Base-by-base conservation (phyloP, 164 flowering plant genomes). In the Nelumbo lutea region DNA sequence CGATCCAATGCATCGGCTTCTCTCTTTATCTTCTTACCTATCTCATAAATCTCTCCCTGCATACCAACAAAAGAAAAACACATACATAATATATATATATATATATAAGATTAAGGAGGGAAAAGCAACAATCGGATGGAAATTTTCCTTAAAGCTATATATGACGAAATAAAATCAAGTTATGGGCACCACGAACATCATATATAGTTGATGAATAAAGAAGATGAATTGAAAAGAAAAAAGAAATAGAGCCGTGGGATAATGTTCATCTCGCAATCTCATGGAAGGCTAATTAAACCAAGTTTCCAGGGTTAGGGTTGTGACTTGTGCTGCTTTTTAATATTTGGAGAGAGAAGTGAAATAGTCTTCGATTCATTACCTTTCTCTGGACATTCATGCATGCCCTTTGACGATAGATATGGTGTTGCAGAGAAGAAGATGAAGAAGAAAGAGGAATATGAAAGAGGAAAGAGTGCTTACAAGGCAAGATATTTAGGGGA, bases 361-460 rank as follows among this genome's bases (percentile, higher is more conserved):
- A 27, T 27, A 27, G 27, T 27, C 27, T 27, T 0, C 14, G 43
- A 14, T 42, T 57, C 10, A 0, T 8, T 85, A 86, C 94, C 94
- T 87, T 81, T 85, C 92, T 81, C 87, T 84, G 76, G 90, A 87
- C 94, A 87, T 88, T 81, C 87, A 86, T 74, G 88, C 88, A 83
- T 86, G 81, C 86, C 77, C 82, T 75, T 74, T 55, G 69, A 64
- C 52, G 56, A 62, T 71, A 57, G 69, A 61, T 66, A 58, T 47
- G 70, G 66, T 59, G 62, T n/a, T 70, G 68, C 61, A 27, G 66
- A 73, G 79, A 62, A 78, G 69, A 47, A 57, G 66, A 43, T 68
- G 61, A 71, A n/a, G 66, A 67, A 58, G 38, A 58, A 64, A 40
- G 41, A 48, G 15, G 61, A 58, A 53, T 13, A 9, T 42, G 62